phyloP scores from a whole-genome alignment of 2,329 filamentous ascomycete species.

The Aspergillus eucalypticola region DNA sequence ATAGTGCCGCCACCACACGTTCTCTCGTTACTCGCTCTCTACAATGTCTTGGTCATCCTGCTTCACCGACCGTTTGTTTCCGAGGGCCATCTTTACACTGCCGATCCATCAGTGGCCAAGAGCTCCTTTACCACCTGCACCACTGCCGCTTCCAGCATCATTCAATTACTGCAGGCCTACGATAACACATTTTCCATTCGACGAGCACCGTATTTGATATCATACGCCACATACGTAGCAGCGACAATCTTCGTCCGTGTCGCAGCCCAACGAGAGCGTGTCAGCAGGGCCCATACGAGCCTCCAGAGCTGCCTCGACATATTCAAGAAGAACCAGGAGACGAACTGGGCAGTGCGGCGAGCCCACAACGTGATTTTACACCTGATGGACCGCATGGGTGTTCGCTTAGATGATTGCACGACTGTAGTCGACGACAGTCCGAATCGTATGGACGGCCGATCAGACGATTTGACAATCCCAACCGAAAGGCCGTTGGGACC shows the following conservation, averaged over 20 bases:
- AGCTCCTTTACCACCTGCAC: conserved; percentile 45
- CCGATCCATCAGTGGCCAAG: conserved; percentile 36
- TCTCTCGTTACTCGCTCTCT: conserved; percentile 41
- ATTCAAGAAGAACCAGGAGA: no score
- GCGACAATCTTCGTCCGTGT: conserved; percentile 56
- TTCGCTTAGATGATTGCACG: no score
- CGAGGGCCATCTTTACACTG: conserved; percentile 35
- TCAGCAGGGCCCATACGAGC: no score
- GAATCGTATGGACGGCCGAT: no score
- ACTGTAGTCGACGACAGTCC: no score
- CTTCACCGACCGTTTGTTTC: conserved; percentile 56
- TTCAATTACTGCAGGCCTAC: conserved; percentile 48
- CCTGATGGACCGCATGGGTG: no score
- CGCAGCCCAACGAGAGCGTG: conserved; percentile 41
- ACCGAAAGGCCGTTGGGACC: no score
- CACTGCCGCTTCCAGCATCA: conserved; percentile 49
- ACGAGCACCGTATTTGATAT: conserved; percentile 53
- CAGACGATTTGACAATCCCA: no score
- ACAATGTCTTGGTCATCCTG: conserved; percentile 55
- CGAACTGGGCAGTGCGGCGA: no score
- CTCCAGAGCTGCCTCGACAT: no score
- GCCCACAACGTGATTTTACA: no score
- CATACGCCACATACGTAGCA: conserved; percentile 58
- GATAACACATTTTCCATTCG: conserved; percentile 48
- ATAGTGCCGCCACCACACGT: no score